Percentiles rank a stretch among this genome's conserved stretches.
Evolutionary conservation across 441 rosid genomes (phyloP).

Genomic region (Adansonia madagascariensis): DNA sequence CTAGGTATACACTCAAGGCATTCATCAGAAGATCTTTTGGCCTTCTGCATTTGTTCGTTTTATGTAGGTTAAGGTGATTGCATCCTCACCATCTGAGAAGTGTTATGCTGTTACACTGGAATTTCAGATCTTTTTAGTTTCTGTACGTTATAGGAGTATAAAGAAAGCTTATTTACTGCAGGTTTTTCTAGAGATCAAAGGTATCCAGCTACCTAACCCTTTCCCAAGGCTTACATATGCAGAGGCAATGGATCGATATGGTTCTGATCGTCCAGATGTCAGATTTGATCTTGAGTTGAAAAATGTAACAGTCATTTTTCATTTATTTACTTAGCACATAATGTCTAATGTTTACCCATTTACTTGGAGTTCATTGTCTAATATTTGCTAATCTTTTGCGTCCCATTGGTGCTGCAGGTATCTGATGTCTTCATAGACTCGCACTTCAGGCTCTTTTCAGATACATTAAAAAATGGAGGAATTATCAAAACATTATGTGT

Average conservation of each 20-base stretch:
- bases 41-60: not conserved
- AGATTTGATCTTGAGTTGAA: slow-evolving; percentile 91
- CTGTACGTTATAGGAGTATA: slow-evolving; percentile 11
- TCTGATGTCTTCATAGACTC: slow-evolving; percentile 67
- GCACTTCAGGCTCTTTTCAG: slow-evolving; percentile 77
- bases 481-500: slow-evolving; percentile 73
- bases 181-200: slow-evolving; percentile 87
- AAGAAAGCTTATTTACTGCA: slow-evolving; percentile 38
- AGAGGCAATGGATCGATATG: slow-evolving; percentile 84
- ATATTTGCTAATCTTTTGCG: not conserved
- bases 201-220: slow-evolving; percentile 74
- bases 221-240: slow-evolving; percentile 91
- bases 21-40: slow-evolving; percentile 3
- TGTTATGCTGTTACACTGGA: slow-evolving; percentile 14
- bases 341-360: not conserved
- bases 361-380: not conserved
- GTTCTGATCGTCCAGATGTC: slow-evolving; percentile 93
- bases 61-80: not conserved
- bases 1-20: not conserved
- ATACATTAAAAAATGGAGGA: slow-evolving; percentile 71
- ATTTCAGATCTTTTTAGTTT: slow-evolving; percentile 1
- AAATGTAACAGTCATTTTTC: slow-evolving; percentile 60
- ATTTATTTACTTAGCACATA: not conserved
- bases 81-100: not conserved
- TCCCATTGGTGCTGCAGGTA: slow-evolving; percentile 60